Evolutionary conservation across 148 eudicot genomes (phyloP), one percentile per base, ranked within the genome.

Genomic region (Cornus controversa): DNA sequence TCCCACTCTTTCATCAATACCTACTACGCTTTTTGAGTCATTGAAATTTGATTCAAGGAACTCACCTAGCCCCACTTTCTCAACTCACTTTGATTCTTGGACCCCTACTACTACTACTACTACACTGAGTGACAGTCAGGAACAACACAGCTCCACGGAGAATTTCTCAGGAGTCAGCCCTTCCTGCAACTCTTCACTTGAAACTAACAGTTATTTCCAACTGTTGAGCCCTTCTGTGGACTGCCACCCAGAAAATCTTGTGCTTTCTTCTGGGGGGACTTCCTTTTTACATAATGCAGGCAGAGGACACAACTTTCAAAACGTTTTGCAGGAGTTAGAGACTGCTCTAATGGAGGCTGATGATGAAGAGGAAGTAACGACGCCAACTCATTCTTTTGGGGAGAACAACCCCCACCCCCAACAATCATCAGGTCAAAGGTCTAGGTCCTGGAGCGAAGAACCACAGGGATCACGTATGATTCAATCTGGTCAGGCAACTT

Each of bases 41-140:
- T 57, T 85, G 78, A 91, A 91, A 77, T 81, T 85, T 47, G 80
- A 75, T 66, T 47, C 80, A n/a, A 78, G 82, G 80, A 85, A 85
- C 74, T 93, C 98, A 4, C 97, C 97, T 1, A 86, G 78, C 78
- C 91, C 94, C 8, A 90, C 98, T 36, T 90, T 94, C 80, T 85
- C 87, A 2, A 75, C 82, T 58, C 87, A 76, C 71, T 87, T 86
- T 29, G 92, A 93, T 53, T 84, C 85, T 20, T 87, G 84, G 31
- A 81, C 86, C 26, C 69, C 77, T 71, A 75, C 90, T 23, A 24
- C 86, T 27, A 81, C 86, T 23, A 67, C 77, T 71, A 75, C 90
- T 23, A 24, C 86, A 58, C 82, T 81, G 27, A 90, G 90, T 53
- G 86, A 86, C 72, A 92, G 87, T 67, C 86, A 72, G 60, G 92